Conservation (phyloP, 1,139 yeast genomes). For the Eremothecium coryli region DNA sequence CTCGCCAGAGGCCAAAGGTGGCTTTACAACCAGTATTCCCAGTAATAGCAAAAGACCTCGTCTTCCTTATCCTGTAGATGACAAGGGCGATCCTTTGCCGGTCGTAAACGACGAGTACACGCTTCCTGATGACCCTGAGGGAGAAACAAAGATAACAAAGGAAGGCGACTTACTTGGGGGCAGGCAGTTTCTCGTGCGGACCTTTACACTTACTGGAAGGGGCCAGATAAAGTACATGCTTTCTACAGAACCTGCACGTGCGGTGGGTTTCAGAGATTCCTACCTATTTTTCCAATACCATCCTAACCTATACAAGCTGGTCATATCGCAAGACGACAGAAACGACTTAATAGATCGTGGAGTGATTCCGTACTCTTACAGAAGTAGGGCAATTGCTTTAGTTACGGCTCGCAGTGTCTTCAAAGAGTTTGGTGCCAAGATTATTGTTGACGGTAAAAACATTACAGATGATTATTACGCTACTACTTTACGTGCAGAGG, state of each 20-base stretch:
- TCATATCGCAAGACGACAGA: slow-evolving; percentile 70
- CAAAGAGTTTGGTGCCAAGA: slow-evolving; percentile 85
- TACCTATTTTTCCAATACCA: slow-evolving; percentile 86
- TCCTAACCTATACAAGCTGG: slow-evolving; percentile 55
- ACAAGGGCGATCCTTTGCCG: slow-evolving; percentile 39
- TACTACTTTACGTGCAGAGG: slow-evolving; percentile 56
- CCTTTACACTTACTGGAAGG: slow-evolving; percentile 67
- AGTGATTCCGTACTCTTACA: slow-evolving; percentile 80
- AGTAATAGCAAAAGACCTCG: slow-evolving; percentile 16
- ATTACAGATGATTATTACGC: slow-evolving; percentile 89
- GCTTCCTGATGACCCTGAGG: slow-evolving; percentile 72
- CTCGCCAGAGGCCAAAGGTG: slow-evolving; percentile 17
- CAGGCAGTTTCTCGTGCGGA: slow-evolving; percentile 70
- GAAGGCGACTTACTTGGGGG: slow-evolving; percentile 65
- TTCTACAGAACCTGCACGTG: slow-evolving; percentile 91
- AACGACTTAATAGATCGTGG: slow-evolving; percentile 74
- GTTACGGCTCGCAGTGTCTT: slow-evolving; percentile 87
- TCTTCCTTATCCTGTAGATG: slow-evolving; percentile 30
- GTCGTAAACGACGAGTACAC: slow-evolving; percentile 73
- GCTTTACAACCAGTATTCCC: slow-evolving; percentile 12
- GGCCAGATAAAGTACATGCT: slow-evolving; percentile 77
- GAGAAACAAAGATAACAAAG: slow-evolving; percentile 62
- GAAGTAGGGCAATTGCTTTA: slow-evolving; percentile 80
- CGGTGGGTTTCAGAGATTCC: slow-evolving; percentile 91
- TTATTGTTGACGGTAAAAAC: slow-evolving; percentile 70